These are phyloP conservation scores for Penicillium janthinellum DNA, from an alignment of 2,329 filamentous ascomycete genomes.

Conservation along the genomic window DNA sequence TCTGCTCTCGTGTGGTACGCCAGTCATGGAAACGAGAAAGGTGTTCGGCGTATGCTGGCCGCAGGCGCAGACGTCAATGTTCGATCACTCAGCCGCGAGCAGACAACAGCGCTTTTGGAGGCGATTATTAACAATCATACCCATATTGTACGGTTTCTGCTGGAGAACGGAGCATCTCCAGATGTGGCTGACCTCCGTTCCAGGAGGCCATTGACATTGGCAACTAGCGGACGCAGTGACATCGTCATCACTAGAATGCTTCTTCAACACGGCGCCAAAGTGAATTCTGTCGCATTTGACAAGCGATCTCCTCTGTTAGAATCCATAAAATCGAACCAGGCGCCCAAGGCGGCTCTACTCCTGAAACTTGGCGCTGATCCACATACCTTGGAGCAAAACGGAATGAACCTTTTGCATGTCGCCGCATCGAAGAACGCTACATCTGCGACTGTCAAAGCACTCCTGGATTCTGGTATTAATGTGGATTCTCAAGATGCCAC, in stretches of 20 bases:
- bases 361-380: not conserved
- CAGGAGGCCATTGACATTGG: slow-evolving; percentile 8
- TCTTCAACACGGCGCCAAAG: slow-evolving; percentile 6
- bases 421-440: slow-evolving; percentile 5
- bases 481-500: slow-evolving; percentile 9
- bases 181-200: slow-evolving; percentile 7
- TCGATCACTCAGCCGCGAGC: slow-evolving; percentile 4
- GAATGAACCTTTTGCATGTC: slow-evolving; percentile 1
- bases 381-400: not conserved
- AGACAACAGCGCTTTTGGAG: slow-evolving; percentile 11
- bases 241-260: slow-evolving; percentile 11
- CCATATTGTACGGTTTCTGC: slow-evolving; percentile 9
- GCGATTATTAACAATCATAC: slow-evolving; percentile 5
- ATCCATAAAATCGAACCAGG: slow-evolving; percentile 10
- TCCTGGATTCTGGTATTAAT: slow-evolving; percentile 5
- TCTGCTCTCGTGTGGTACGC: slow-evolving; percentile 17
- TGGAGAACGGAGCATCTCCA: slow-evolving; percentile 11
- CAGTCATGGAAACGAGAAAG: slow-evolving; percentile 8
- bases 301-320: slow-evolving; percentile 7
- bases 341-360: slow-evolving; percentile 8
- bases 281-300: slow-evolving; percentile 4
- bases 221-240: slow-evolving; percentile 7
- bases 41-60: slow-evolving; percentile 13
- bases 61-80: slow-evolving; percentile 14
- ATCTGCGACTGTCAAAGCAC: slow-evolving; percentile 5